Conservation (phyloP, 2,329 filamentous ascomycete genomes). For the Aureobasidium leucospermi region DNA sequence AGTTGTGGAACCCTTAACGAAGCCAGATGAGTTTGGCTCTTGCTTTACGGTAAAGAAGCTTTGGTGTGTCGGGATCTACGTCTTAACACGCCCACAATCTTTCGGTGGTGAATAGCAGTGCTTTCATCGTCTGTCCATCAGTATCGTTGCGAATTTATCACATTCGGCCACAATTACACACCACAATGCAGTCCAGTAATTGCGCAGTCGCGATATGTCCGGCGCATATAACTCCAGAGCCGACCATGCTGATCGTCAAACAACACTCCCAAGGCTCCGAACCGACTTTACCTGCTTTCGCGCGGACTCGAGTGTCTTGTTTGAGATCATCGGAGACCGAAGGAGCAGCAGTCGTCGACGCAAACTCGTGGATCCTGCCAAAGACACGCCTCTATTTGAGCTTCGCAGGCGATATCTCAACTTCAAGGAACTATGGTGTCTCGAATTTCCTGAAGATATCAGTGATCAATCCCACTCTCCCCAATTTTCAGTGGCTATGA, state of each 20-base stretch:
- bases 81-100: no score
- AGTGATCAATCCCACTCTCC: no score
- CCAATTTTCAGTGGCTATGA: not conserved
- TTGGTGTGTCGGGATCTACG: no score
- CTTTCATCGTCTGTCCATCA: no score
- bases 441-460: not conserved
- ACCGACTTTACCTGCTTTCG: not conserved
- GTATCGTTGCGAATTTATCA: no score
- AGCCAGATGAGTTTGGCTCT: no score
- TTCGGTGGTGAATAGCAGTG: no score
- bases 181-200: no score
- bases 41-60: no score
- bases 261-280: not conserved
- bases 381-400: not conserved
- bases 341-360: not conserved
- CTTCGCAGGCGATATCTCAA: not conserved
- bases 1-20: no score
- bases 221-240: not conserved
- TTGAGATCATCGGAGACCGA: not conserved
- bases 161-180: no score
- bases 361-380: not conserved
- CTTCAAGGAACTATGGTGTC: constrained; percentile 18
- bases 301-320: not conserved
- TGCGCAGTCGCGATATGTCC: not conserved
- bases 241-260: not conserved